phyloP scores from a whole-genome alignment of 2,329 filamentous ascomycete species.

The Cladorrhinum sp. region DNA sequence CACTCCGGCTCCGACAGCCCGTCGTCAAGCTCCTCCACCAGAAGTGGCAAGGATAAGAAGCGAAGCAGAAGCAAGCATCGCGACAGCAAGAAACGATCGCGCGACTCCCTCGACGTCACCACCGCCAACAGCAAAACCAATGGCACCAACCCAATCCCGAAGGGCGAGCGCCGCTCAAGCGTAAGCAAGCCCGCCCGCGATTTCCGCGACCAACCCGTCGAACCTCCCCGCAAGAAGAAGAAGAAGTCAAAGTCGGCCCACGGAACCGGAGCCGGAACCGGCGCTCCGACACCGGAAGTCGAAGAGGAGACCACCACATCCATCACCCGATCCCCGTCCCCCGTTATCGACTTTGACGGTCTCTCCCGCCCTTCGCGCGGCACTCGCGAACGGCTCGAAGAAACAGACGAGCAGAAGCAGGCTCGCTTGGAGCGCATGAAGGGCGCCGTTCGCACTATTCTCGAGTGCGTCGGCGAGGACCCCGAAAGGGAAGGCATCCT shows the following conservation, averaged over 20 bases:
- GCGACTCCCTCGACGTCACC: conserved; percentile 7
- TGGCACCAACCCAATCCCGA: conserved; percentile 12
- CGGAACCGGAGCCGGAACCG: conserved; percentile 16
- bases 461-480: conserved; percentile 68
- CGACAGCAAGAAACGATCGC: conserved; percentile 21
- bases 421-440: conserved; percentile 56
- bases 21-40: conserved; percentile 9
- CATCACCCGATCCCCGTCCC: conserved; percentile 48
- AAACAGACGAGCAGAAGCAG: conserved; percentile 49
- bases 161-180: conserved; percentile 48
- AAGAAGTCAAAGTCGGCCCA: conserved; percentile 27
- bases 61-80: conserved; percentile 23
- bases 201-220: conserved; percentile 51
- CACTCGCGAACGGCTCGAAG: conserved; percentile 61
- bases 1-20: conserved; percentile 33
- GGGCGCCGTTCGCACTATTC: conserved; percentile 61
- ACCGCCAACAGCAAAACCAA: conserved; percentile 9
- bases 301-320: conserved; percentile 30
- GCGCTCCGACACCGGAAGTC: conserved; percentile 22
- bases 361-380: conserved; percentile 59
- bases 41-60: conserved; percentile 33
- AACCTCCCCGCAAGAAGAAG: conserved; percentile 38
- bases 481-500: conserved; percentile 62
- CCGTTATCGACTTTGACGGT: conserved; percentile 60
- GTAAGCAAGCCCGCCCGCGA: conserved; percentile 61